A percentile compares a stretch with the other conserved stretches of the same genome.
phyloP scores from a whole-genome alignment of 495 filamentous ascomycete genomes.

The Xanthoparmelia taractica region DNA sequence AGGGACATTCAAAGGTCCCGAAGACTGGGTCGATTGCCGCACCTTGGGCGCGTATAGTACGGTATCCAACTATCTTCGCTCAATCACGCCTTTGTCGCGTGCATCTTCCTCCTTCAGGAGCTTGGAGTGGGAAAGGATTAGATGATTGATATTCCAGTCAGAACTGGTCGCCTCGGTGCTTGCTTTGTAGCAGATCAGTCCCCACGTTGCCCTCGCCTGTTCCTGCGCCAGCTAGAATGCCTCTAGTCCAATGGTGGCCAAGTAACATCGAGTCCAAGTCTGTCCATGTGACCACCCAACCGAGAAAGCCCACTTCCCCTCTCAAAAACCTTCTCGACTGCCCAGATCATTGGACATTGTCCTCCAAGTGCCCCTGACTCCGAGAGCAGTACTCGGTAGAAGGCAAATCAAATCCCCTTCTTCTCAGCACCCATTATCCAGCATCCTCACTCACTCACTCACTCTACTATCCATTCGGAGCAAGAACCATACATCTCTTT shows the following conservation, averaged over 20 bases:
- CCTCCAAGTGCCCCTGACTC: neutral
- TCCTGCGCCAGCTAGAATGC: conserved; percentile 8
- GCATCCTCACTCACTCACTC: too few relatives aligned
- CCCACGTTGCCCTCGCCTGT: conserved; percentile 8
- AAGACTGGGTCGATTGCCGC: neutral
- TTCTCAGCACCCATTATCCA: neutral
- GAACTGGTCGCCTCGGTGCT: neutral
- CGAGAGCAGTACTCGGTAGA: neutral
- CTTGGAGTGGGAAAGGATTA: too few relatives aligned
- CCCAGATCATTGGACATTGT: neutral
- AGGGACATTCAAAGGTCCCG: neutral
- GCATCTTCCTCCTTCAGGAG: neutral
- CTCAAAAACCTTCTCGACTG: neutral
- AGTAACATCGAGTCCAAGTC: conserved; percentile 4
- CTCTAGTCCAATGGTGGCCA: conserved; percentile 6
- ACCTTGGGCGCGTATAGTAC: neutral
- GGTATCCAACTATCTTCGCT: neutral
- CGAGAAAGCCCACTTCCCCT: neutral
- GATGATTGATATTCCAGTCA: too few relatives aligned
- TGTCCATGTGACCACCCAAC: conserved; percentile 4
- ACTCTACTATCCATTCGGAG: neutral
- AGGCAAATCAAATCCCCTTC: neutral
- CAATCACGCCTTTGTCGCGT: neutral
- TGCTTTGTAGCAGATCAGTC: neutral
- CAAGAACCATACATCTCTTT: neutral